Conservation (phyloP, 768 basidiomycete species). For the Chlorophyllum brunneum region DNA sequence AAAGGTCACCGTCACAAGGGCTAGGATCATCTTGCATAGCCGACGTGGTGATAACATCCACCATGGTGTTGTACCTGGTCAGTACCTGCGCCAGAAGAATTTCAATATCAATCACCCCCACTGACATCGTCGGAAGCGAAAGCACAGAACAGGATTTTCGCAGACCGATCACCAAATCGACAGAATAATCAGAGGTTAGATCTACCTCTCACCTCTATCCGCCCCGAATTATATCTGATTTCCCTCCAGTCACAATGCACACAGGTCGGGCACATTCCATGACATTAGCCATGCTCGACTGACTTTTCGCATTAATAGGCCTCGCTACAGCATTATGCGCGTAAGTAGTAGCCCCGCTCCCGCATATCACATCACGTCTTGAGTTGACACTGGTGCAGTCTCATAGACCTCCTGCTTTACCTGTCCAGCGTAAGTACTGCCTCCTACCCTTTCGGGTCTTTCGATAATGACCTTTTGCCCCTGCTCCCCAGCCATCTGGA, state of each 20-base stretch:
- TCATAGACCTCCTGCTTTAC: conserved; percentile 19
- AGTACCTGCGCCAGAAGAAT: not conserved
- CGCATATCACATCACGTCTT: not conserved
- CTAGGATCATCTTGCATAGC: conserved; percentile 14
- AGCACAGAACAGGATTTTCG: conserved; percentile 20
- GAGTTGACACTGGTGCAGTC: not conserved
- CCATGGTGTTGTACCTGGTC: conserved; percentile 16
- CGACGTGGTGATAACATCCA: conserved; percentile 16
- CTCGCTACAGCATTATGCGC: conserved; percentile 9
- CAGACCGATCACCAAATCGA: conserved; percentile 21
- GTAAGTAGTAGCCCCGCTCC: not conserved
- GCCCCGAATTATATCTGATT: not conserved
- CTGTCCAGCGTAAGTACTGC: conserved; percentile 18
- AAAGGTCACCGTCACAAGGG: not conserved
- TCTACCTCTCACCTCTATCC: not conserved
- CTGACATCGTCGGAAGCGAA: conserved; percentile 8
- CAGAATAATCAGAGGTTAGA: conserved; percentile 21
- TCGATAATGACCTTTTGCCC: not conserved
- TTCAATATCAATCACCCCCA: not conserved
- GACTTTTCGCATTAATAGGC: not conserved
- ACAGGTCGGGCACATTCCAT: conserved; percentile 11
- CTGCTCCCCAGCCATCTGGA: conserved; percentile 11
- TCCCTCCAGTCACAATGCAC: conserved; percentile 20
- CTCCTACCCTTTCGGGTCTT: not conserved
- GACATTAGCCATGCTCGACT: not conserved